phyloP scores from a whole-genome alignment of 306 rosid genomes.

The Quillaja saponaria region DNA sequence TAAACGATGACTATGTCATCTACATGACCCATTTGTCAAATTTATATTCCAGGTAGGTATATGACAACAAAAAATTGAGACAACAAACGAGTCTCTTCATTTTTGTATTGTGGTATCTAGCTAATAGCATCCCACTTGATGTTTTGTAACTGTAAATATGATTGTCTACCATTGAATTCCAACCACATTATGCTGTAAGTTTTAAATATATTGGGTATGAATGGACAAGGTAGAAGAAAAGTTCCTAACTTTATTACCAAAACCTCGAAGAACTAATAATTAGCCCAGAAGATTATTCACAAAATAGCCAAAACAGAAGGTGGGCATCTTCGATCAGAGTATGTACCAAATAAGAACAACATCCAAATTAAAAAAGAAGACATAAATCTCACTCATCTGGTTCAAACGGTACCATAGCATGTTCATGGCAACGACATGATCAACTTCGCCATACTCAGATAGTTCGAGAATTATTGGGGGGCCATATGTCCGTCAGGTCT shows the following conservation, averaged over 20 bases:
- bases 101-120: conserved; percentile 28
- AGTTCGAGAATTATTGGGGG: no score
- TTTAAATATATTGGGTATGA: neutral
- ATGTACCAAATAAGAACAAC: no score
- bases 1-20: conserved; percentile 7
- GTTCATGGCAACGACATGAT: no score
- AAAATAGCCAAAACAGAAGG: neutral
- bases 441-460: no score
- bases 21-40: conserved; percentile 23
- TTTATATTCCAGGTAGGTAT: conserved; percentile 18
- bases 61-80: conserved; percentile 30
- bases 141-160: conserved; percentile 36
- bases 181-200: conserved; percentile 7
- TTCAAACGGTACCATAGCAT: no score
- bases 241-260: no score
- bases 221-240: no score
- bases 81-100: conserved; percentile 24
- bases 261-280: no score
- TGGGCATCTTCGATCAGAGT: neutral
- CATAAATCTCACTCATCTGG: no score
- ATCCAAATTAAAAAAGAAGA: no score
- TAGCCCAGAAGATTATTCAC: neutral
- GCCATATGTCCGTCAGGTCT: no score
- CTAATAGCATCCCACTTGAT: conserved; percentile 16
- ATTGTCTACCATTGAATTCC: conserved; percentile 18